phyloP scores from a whole-genome alignment of 176 grass and related monocot genomes.

The Cenchrus purpureus region DNA sequence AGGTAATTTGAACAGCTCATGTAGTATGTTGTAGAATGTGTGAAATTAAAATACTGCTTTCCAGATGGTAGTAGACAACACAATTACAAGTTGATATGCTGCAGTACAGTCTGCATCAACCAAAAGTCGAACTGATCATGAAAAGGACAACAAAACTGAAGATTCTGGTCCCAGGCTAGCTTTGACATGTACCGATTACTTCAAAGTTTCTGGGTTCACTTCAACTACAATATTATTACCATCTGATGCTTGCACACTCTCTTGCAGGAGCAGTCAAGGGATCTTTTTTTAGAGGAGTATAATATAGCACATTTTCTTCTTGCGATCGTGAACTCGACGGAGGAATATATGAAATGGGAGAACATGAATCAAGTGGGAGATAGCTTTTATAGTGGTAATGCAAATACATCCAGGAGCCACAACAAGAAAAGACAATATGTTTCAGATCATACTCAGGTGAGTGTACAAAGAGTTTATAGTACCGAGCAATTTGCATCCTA shows the following conservation, averaged over 20 bases:
- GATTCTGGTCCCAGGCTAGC: conserved; percentile 54
- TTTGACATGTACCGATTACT: conserved; percentile 59
- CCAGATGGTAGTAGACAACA: too few species aligned
- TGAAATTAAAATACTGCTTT: too few species aligned
- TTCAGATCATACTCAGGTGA: conserved; percentile 85
- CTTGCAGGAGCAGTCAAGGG: conserved; percentile 68
- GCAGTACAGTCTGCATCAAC: too few species aligned
- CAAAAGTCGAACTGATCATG: too few species aligned
- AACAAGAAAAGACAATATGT: conserved; percentile 45
- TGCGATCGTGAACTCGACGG: conserved; percentile 53
- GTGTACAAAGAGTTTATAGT: background rate
- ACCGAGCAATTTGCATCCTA: background rate
- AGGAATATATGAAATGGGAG: conserved; percentile 51
- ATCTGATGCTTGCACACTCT: conserved; percentile 7
- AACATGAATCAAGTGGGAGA: conserved; percentile 44
- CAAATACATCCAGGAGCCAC: conserved; percentile 4
- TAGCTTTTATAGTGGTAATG: conserved; percentile 13
- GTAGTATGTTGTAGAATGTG: too few species aligned
- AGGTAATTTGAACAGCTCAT: too few species aligned
- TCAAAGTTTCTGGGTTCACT: conserved; percentile 18
- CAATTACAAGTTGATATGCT: too few species aligned
- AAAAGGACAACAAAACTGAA: background rate
- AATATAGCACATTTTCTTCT: conserved; percentile 59
- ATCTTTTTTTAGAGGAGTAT: conserved; percentile 51
- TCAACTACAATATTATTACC: conserved; percentile 18